Conservation (phyloP, 176 grass and related monocot species). For the Oryza australiensis region DNA sequence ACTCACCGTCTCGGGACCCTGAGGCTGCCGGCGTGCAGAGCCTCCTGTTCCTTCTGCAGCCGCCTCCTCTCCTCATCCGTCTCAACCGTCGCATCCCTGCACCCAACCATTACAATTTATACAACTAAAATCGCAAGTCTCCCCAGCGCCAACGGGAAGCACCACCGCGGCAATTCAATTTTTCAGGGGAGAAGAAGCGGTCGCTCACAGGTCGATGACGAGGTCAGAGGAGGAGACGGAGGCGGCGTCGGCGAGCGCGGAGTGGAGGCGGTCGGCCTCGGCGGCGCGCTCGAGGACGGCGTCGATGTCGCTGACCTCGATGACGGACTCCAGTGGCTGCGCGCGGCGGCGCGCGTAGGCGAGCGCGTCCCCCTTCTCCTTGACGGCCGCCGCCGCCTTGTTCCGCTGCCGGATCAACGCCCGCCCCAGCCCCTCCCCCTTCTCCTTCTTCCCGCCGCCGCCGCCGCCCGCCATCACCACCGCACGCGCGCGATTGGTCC, state of each 20-base stretch:
- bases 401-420: slow-evolving; percentile 65
- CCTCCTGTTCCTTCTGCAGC: slow-evolving; percentile 76
- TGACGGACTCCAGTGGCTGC: slow-evolving; percentile 64
- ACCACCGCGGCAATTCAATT: no score
- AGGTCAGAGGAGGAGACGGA: slow-evolving; percentile 38
- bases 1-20: slow-evolving; percentile 75
- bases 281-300: slow-evolving; percentile 51
- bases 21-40: slow-evolving; percentile 63
- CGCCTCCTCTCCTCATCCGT: slow-evolving; percentile 51
- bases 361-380: slow-evolving; percentile 57
- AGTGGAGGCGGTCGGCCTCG: slow-evolving; percentile 46
- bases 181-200: background rate
- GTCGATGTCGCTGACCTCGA: slow-evolving; percentile 74
- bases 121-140: no score
- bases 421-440: slow-evolving; percentile 58
- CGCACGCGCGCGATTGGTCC: background rate
- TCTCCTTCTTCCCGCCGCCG: slow-evolving; percentile 58
- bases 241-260: slow-evolving; percentile 36
- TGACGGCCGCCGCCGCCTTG: slow-evolving; percentile 43
- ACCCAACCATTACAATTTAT: background rate
- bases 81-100: slow-evolving; percentile 63
- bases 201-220: slow-evolving; percentile 59
- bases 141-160: no score
- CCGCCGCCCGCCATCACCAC: slow-evolving; percentile 35
- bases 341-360: slow-evolving; percentile 37